Base-by-base conservation (phyloP, 176 grass and related monocot genomes). In the Oropetium thomaeum region DNA sequence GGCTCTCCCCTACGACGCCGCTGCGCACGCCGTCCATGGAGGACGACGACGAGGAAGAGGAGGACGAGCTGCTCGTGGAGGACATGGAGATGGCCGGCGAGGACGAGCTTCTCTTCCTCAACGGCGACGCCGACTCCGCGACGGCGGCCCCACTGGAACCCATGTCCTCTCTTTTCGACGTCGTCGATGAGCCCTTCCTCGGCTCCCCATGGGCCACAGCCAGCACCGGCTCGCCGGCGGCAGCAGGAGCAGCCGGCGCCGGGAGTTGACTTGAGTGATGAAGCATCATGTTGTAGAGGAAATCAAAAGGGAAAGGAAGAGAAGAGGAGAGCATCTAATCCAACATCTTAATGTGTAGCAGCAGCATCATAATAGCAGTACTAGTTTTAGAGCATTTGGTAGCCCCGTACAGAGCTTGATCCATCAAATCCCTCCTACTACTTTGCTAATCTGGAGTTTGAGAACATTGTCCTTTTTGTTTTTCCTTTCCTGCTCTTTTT, bases 41-140 rank as follows among this genome's bases (percentile, higher is more conserved):
- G 52, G 73, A 89, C 9, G 86, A 86, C 0, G 80, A 89, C 2
- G 84, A 89, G 0, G 82, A 82, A 35, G 91, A 91, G 0, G 86
- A 89, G 11, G 90, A 93, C 48, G 67, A 80, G 81, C 59, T 97
- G 60, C 61, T 82, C 20, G 87, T 97, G 20, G 89, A 89, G 52
- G 89, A 97, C 54, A 58, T 97, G 82, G 89, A 97, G 67, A 89
- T 92, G 74, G 83, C 85, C 47, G 85, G 89, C 69, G 89, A 92
- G 77, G 93, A 92, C 70, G 93, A 97, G 59, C 69, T 97, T 40
- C 67, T 97, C 26, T 90, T 97, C 79, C 76, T 92, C 10, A 86
- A 39, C 44, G 23, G 82, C 49, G 82, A 81, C 12, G 49, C 53
- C 51, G 76, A 86, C 38, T 13, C 10, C 8, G 39, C 43, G n/a